Percentiles rank a stretch among this genome's conserved stretches.
phyloP scores from a whole-genome alignment of 2,329 filamentous ascomycete species.

The Aspergillus sp. region DNA sequence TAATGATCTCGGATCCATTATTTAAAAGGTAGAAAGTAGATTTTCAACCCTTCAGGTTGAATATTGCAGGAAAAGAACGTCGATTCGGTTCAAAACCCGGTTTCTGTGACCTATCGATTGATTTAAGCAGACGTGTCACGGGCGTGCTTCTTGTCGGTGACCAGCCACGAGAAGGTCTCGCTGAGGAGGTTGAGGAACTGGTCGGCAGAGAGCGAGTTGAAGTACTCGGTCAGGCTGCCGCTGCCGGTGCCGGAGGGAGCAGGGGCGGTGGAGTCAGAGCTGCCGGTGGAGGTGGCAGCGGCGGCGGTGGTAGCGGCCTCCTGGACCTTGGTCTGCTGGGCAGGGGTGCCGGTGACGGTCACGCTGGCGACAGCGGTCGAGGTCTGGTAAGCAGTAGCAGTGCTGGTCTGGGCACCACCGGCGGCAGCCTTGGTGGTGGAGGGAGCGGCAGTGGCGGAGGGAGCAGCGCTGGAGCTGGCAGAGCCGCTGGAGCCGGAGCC shows the following conservation, averaged over 20 bases:
- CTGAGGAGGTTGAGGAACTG: constrained; percentile 30
- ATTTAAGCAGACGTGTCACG: constrained; percentile 28
- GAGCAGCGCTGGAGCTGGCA: constrained; percentile 9
- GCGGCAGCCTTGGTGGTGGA: constrained; percentile 14
- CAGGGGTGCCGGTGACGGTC: constrained; percentile 23
- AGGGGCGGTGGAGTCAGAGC: constrained; percentile 10
- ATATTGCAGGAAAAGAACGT: constrained; percentile 8
- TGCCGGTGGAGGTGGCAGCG: constrained; percentile 11
- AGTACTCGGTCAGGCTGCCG: constrained; percentile 26
- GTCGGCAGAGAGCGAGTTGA: constrained; percentile 31
- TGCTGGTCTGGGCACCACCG: constrained; percentile 19
- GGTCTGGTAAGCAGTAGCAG: constrained; percentile 23
- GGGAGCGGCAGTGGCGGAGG: constrained; percentile 10
- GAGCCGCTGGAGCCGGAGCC: constrained; percentile 17
- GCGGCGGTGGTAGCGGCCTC: constrained; percentile 8
- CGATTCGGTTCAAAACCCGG: constrained; percentile 10
- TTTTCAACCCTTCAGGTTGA: constrained; percentile 10
- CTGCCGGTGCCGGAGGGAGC: constrained; percentile 17
- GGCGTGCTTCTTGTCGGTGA: constrained; percentile 33
- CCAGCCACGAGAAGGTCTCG: constrained; percentile 32
- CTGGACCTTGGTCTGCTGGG: constrained; percentile 24
- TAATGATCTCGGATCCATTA: constrained; percentile 19
- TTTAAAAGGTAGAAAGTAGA: constrained; percentile 1
- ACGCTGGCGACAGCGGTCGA: constrained; percentile 20
- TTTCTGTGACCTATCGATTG: background rate